These are phyloP conservation scores for Insectozyma bohioensis DNA, from an alignment of 1,139 yeast species.

Conservation along the genomic window DNA sequence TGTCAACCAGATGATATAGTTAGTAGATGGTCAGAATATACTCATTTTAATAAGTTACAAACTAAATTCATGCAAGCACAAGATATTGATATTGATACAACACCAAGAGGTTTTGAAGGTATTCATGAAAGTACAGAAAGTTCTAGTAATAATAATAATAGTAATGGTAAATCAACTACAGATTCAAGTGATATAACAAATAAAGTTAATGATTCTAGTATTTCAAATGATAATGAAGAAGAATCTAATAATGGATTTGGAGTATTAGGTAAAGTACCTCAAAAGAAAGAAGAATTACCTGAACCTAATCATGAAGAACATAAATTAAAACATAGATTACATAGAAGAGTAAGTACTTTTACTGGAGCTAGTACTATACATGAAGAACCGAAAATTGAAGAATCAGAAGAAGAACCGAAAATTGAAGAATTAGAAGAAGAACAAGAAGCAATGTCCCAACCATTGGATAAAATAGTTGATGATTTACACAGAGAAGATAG, in stretches of 20 bases:
- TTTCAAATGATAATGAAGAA: background rate
- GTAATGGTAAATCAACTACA: background rate
- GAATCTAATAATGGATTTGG: constrained; percentile 28
- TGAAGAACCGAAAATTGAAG: constrained; percentile 5
- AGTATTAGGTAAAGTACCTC: constrained; percentile 41
- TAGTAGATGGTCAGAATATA: constrained; percentile 85
- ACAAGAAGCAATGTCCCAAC: constrained; percentile 2
- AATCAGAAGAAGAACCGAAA: constrained; percentile 6
- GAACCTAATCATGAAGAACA: constrained; percentile 10
- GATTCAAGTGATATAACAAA: background rate
- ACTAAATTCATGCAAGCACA: constrained; percentile 58
- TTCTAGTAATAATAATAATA: constrained; percentile 1
- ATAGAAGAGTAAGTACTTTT: constrained; percentile 11
- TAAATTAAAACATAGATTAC: constrained; percentile 11
- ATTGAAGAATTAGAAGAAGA: constrained; percentile 6
- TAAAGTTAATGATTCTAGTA: background rate
- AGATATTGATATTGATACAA: constrained; percentile 30
- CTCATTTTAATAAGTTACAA: constrained; percentile 58
- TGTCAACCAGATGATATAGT: constrained; percentile 94
- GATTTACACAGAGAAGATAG: background rate
- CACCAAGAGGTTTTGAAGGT: too few relatives aligned
- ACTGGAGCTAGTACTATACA: too few relatives aligned
- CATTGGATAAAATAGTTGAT: constrained; percentile 2
- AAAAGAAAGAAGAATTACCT: constrained; percentile 15
- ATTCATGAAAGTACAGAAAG: constrained; percentile 1